These are phyloP conservation scores for Flaveria robusta DNA, from an alignment of 129 eudicot genomes.

Conservation along the genomic window DNA sequence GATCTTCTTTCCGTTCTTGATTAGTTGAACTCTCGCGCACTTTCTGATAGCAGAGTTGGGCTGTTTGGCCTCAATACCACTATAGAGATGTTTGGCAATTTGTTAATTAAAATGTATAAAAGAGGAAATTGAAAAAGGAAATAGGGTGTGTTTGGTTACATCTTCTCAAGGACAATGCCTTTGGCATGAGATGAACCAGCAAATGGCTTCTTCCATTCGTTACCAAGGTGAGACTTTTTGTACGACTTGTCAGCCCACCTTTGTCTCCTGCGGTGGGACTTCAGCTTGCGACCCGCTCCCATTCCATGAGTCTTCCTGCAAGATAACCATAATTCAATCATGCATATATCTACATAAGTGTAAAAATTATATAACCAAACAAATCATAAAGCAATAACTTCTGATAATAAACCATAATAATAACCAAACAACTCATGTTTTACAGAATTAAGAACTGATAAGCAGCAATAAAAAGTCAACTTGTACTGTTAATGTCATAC, in stretches of 20 bases:
- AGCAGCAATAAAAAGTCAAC: too few species aligned
- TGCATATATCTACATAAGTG: not conserved
- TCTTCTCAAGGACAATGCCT: conserved; percentile 55
- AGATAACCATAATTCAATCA: not conserved
- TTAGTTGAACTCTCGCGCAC: conserved; percentile 55
- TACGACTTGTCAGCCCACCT: conserved; percentile 64
- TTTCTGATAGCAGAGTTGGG: conserved; percentile 60
- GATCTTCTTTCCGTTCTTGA: conserved; percentile 56
- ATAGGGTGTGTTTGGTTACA: conserved; percentile 30
- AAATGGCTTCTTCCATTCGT: conserved; percentile 61
- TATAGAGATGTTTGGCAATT: conserved; percentile 12
- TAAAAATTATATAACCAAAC: not conserved
- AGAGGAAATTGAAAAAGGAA: not conserved
- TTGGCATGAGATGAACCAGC: conserved; percentile 60
- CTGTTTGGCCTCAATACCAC: conserved; percentile 63
- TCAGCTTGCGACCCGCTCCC: conserved; percentile 67
- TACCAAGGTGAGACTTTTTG: conserved; percentile 59
- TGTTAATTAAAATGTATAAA: not conserved
- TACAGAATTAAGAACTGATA: too few species aligned
- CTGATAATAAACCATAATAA: not conserved
- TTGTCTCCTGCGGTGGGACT: conserved; percentile 58
- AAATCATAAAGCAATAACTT: not conserved
- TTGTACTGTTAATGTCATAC: not conserved
- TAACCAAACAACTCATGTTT: not conserved
- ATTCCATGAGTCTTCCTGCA: conserved; percentile 58